phyloP scores from a whole-genome alignment of 768 basidiomycete species.

The Hypsizygus marmoreus region DNA sequence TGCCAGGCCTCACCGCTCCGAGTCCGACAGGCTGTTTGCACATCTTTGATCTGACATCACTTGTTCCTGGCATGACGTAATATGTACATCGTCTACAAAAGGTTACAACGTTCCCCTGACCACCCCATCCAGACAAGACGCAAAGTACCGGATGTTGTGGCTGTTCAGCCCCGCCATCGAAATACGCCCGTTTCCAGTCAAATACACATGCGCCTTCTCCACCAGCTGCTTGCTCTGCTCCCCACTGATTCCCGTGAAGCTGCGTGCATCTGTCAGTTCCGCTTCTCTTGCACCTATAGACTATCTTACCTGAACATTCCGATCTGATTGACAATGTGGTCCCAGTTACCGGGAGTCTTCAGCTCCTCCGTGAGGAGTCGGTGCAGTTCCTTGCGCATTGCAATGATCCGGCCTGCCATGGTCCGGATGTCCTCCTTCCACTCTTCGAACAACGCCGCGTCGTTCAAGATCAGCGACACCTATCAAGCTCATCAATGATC shows the following conservation, averaged over 20 bases:
- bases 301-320: slow-evolving; percentile 93
- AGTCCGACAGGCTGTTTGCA: too few relatives aligned
- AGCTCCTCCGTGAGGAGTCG: slow-evolving; percentile 72
- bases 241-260: slow-evolving; percentile 80
- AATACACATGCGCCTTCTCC: slow-evolving; percentile 78
- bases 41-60: slow-evolving; percentile 36
- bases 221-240: slow-evolving; percentile 68
- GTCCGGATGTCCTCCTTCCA: slow-evolving; percentile 91
- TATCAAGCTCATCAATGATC: slow-evolving; percentile 30
- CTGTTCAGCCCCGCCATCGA: slow-evolving; percentile 93
- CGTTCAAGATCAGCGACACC: slow-evolving; percentile 83
- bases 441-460: slow-evolving; percentile 71
- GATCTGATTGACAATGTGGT: slow-evolving; percentile 94
- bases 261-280: slow-evolving; percentile 25
- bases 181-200: slow-evolving; percentile 87
- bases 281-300: neutral
- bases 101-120: slow-evolving; percentile 37
- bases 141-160: slow-evolving; percentile 77
- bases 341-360: slow-evolving; percentile 91
- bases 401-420: slow-evolving; percentile 93
- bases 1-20: too few relatives aligned
- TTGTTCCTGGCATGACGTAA: slow-evolving; percentile 26
- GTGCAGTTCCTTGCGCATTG: slow-evolving; percentile 84
- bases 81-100: neutral
- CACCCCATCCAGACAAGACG: slow-evolving; percentile 65